Percentiles rank a stretch among this genome's conserved stretches.
Evolutionary conservation across 208 protist species (phyloP).

Genomic region (Crithidia sp.): DNA sequence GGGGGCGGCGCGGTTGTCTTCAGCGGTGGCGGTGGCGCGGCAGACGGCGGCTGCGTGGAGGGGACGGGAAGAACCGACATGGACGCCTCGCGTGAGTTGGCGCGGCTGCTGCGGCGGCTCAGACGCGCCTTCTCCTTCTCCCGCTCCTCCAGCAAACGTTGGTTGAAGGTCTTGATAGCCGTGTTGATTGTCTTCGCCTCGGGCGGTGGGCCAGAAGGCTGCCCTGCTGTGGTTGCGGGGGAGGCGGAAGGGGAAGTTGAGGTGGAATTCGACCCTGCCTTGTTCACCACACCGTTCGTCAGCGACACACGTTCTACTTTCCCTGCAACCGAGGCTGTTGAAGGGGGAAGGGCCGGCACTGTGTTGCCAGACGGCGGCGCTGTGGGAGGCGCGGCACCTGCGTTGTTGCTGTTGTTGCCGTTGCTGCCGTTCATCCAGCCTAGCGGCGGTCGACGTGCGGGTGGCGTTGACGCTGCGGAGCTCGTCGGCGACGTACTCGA

Average conservation of each 20-base stretch:
- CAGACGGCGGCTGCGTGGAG: slow-evolving; percentile 2
- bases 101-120: slow-evolving; percentile 2
- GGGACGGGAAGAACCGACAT: not conserved
- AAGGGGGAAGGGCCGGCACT: no score
- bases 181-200: slow-evolving; percentile 5
- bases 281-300: no score
- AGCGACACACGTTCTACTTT: no score
- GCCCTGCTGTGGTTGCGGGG: no score
- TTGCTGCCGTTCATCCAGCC: slow-evolving; percentile 1
- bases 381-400: no score
- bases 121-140: slow-evolving; percentile 4
- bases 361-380: no score
- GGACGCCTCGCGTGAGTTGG: slow-evolving; percentile 3
- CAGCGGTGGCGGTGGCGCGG: not conserved
- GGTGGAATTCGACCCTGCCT: no score
- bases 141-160: slow-evolving; percentile 17
- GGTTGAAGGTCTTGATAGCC: slow-evolving; percentile 25
- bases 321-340: no score
- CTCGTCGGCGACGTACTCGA: not conserved
- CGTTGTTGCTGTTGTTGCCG: no score
- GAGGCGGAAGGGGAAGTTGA: not conserved
- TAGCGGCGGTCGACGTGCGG: not conserved
- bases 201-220: not conserved
- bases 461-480: slow-evolving; percentile 3
- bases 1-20: not conserved